Evolutionary conservation across 2,329 filamentous ascomycete species (phyloP), one percentile per base, ranked within the genome.

Genomic region (Immersiporthe knoxdaviesiana): DNA sequence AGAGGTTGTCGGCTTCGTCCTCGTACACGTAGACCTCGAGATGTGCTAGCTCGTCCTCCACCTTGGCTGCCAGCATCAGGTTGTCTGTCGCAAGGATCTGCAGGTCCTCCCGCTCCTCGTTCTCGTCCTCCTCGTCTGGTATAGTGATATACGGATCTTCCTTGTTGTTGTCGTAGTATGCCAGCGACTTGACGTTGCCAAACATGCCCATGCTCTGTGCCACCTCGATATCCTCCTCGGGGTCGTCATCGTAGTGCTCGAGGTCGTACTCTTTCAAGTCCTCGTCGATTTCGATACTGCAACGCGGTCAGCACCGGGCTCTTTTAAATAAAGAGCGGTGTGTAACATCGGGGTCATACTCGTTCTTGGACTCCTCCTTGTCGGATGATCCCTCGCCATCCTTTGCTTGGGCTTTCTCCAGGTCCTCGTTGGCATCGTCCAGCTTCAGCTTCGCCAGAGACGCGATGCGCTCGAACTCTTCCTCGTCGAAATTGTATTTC

Each of bases 11-110:
- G 59, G 91, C 92, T 72, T 89, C 89, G 75, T 98, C 96, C 80
- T 99, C 96, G 81, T 98, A 99, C 37, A 99, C 94, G 77, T 98
- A 97, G 27, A 98, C 92, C 79, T 99, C 96, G 35, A 99, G 85
- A 80, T 98, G 95, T 24, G 96, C 95, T 71, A 99, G 90, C 78
- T 99, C 96, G 75, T 99, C 96, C 81, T 99, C 96, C 65, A 98
- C 91, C 82, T 97, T 95, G 73, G 94, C 94, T 14, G 95, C 92
- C 62, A 99, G 84, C 44, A 99, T 86, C 70, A 99, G 84, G 79
- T 98, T 99, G 81, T 99, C 96, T 21, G 93, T 96, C 2, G 93
- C 90, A 73, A 98, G 81, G 73, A 99, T 92, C 81, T 99, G 94
- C 67, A 99, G 86, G 75, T 99, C 95, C 81, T 98, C 93, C 69